A percentile compares a stretch with the other conserved stretches of the same genome.
Evolutionary conservation across 768 basidiomycete genomes (phyloP).

Genomic region (Hericium rajendrae): DNA sequence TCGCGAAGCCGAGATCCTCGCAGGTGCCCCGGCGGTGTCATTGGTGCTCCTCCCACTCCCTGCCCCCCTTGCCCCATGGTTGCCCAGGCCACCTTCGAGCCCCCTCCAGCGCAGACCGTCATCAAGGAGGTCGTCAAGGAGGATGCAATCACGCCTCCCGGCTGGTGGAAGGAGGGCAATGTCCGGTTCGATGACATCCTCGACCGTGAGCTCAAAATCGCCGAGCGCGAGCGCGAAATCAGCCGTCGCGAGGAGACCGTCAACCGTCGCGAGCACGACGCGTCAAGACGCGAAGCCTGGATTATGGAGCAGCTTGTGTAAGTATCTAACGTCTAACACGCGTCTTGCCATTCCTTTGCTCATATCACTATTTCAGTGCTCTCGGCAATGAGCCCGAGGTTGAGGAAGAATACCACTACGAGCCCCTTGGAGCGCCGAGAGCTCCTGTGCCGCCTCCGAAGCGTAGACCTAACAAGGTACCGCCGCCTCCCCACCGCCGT

Average conservation of each 20-base stretch:
- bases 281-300: slow-evolving; percentile 79
- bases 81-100: slow-evolving; percentile 43
- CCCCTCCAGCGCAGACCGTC: slow-evolving; percentile 59
- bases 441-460: slow-evolving; percentile 21
- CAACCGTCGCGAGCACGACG: slow-evolving; percentile 80
- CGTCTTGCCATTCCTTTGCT: slow-evolving; percentile 2
- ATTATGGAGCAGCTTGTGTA: slow-evolving; percentile 92
- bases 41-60: slow-evolving; percentile 39
- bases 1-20: slow-evolving; percentile 78
- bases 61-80: slow-evolving; percentile 50
- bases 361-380: slow-evolving; percentile 29
- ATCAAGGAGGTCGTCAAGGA: slow-evolving; percentile 86
- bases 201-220: slow-evolving; percentile 77
- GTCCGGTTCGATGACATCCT: slow-evolving; percentile 72
- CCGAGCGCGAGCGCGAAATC: slow-evolving; percentile 80
- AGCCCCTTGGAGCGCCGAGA: slow-evolving; percentile 35
- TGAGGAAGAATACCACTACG: slow-evolving; percentile 78
- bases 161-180: slow-evolving; percentile 65
- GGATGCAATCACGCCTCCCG: slow-evolving; percentile 65
- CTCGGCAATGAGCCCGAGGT: slow-evolving; percentile 64
- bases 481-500: slow-evolving; percentile 75
- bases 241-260: slow-evolving; percentile 78
- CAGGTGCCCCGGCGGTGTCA: slow-evolving; percentile 72
- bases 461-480: slow-evolving; percentile 81
- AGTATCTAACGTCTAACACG: slow-evolving; percentile 16